phyloP scores from a whole-genome alignment of 2,329 filamentous ascomycete genomes.

The Penicillium janthinellum region DNA sequence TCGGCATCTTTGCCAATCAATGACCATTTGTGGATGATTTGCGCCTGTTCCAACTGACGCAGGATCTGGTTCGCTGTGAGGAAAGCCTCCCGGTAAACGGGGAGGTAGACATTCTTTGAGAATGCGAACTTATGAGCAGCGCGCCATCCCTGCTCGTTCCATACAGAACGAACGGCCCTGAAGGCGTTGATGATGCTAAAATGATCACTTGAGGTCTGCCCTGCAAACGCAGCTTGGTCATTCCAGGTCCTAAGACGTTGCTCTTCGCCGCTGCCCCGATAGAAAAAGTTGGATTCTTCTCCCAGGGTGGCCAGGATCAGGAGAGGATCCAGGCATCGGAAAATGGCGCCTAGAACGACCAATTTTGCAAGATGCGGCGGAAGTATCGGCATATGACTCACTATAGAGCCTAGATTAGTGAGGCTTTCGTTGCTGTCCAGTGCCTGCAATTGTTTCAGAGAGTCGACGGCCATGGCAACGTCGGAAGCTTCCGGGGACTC shows the following conservation, averaged over 20 bases:
- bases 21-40: conserved; percentile 1
- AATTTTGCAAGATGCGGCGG: conserved; percentile 53
- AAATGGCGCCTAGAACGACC: conserved; percentile 54
- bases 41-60: conserved; percentile 1
- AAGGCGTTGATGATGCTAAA: conserved; percentile 50
- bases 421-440: conserved; percentile 47
- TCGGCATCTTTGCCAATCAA: conserved; percentile 30
- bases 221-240: conserved; percentile 35
- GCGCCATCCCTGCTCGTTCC: conserved; percentile 31
- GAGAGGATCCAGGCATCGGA: conserved; percentile 55
- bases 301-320: conserved; percentile 47
- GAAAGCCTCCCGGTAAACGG: conserved; percentile 5
- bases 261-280: conserved; percentile 33
- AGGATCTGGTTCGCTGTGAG: conserved; percentile 9
- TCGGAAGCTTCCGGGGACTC: conserved; percentile 46
- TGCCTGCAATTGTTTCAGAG: conserved; percentile 41
- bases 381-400: conserved; percentile 44
- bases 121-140: conserved; percentile 35
- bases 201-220: conserved; percentile 49
- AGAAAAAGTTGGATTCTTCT: conserved; percentile 35
- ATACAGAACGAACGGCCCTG: conserved; percentile 38
- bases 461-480: conserved; percentile 41
- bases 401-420: conserved; percentile 50
- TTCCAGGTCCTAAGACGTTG: conserved; percentile 26
- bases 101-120: conserved; percentile 12